phyloP scores from a whole-genome alignment of 106 monocot genomes.

The Allium fistulosum region DNA sequence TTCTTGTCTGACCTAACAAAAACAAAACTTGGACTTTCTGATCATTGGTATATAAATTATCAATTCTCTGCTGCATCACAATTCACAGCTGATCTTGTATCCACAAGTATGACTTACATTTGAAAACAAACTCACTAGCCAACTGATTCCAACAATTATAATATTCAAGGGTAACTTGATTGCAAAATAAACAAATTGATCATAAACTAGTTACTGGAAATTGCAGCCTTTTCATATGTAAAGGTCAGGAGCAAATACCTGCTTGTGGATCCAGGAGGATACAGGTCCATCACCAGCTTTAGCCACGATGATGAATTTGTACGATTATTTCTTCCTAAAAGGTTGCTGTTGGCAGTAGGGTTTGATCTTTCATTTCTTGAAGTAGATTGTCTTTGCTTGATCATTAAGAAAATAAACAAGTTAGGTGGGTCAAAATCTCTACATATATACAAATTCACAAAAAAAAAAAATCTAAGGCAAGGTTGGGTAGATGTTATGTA shows the following conservation, averaged over 20 bases:
- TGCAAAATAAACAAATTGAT: too few relatives aligned
- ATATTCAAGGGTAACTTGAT: too few relatives aligned
- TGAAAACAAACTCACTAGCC: too few relatives aligned
- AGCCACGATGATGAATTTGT: slow-evolving; percentile 50
- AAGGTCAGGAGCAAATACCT: slow-evolving; percentile 32
- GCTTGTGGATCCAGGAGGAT: slow-evolving; percentile 69
- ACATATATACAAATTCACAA: not conserved
- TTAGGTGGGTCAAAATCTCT: slow-evolving; percentile 4
- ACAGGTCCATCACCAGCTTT: slow-evolving; percentile 67
- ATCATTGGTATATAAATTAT: too few relatives aligned
- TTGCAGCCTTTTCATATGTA: too few relatives aligned
- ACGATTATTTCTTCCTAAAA: slow-evolving; percentile 27
- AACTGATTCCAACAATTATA: too few relatives aligned
- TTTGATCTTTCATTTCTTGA: slow-evolving; percentile 45
- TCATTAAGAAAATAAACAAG: slow-evolving; percentile 35
- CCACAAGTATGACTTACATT: too few relatives aligned
- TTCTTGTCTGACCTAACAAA: too few relatives aligned
- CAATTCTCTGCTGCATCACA: too few relatives aligned
- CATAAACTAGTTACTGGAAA: too few relatives aligned
- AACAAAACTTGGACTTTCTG: too few relatives aligned
- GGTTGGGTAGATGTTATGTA: not conserved
- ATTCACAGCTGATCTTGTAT: too few relatives aligned
- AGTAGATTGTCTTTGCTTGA: slow-evolving; percentile 92
- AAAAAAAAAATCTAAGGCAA: not conserved
- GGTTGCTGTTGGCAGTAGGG: slow-evolving; percentile 25